Percentiles rank a stretch among this genome's conserved stretches.
phyloP scores from a whole-genome alignment of 1,139 yeast species.

The Saccharomyces pastorianus region DNA sequence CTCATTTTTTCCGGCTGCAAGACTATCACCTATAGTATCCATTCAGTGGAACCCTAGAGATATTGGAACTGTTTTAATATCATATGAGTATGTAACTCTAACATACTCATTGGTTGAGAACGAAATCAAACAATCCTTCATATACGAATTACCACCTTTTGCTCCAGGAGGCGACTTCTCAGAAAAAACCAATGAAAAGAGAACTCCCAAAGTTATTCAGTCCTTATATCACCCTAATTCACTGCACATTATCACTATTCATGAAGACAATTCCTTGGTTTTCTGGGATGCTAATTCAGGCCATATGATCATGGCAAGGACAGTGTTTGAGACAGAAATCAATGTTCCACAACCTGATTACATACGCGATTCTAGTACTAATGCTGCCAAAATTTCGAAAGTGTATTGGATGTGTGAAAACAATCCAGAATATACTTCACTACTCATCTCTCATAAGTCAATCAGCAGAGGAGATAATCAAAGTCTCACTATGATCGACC shows the following conservation, averaged over 20 bases:
- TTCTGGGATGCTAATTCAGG: slow-evolving; percentile 91
- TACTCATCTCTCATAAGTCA: slow-evolving; percentile 62
- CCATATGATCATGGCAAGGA: slow-evolving; percentile 63
- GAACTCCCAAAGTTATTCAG: slow-evolving; percentile 47
- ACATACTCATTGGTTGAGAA: slow-evolving; percentile 59
- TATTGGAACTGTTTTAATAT: slow-evolving; percentile 64
- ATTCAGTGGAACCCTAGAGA: slow-evolving; percentile 86
- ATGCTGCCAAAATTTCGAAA: slow-evolving; percentile 32
- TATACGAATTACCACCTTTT: slow-evolving; percentile 52
- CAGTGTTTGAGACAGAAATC: slow-evolving; percentile 56
- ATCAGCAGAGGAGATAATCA: slow-evolving; percentile 36
- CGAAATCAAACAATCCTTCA: slow-evolving; percentile 46
- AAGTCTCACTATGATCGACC: slow-evolving; percentile 58
- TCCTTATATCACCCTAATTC: slow-evolving; percentile 93
- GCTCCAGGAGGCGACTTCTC: slow-evolving; percentile 53
- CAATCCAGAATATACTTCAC: slow-evolving; percentile 72
- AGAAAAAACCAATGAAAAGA: slow-evolving; percentile 12
- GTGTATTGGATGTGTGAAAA: slow-evolving; percentile 67
- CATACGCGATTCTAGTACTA: slow-evolving; percentile 8
- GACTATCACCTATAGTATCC: slow-evolving; percentile 50
- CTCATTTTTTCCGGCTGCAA: slow-evolving; percentile 29
- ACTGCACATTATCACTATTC: slow-evolving; percentile 68
- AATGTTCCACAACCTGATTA: slow-evolving; percentile 41
- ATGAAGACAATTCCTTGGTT: slow-evolving; percentile 73
- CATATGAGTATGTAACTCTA: slow-evolving; percentile 64